These are phyloP conservation scores for Cutaneotrichosporon daszewskae DNA, from an alignment of 1,284 basidiomycete species.

Conservation along the genomic window DNA sequence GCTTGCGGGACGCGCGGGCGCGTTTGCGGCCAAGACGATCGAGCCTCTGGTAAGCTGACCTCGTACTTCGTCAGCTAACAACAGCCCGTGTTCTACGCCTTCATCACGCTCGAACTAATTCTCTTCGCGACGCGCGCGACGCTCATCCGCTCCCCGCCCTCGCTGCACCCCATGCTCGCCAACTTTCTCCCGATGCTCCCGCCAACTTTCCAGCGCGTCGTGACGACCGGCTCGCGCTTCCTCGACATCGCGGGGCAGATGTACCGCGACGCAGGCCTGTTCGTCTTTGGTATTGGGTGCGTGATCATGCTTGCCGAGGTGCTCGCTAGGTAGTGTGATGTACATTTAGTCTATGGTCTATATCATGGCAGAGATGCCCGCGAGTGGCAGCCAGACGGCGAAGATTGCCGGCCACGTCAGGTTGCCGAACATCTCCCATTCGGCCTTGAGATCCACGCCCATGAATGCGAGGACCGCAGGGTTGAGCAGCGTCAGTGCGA, in stretches of 20 bases:
- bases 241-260: constrained; percentile 35
- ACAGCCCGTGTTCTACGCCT: constrained; percentile 49
- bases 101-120: constrained; percentile 42
- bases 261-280: constrained; percentile 42
- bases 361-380: constrained; percentile 22
- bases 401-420: constrained; percentile 36
- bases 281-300: constrained; percentile 40
- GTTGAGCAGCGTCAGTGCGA: constrained; percentile 1
- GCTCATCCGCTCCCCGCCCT: constrained; percentile 38
- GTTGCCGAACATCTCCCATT: constrained; percentile 43
- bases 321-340: constrained; percentile 4
- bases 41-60: constrained; percentile 17
- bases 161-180: constrained; percentile 39
- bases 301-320: constrained; percentile 26
- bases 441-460: constrained; percentile 19
- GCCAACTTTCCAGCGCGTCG: constrained; percentile 28
- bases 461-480: constrained; percentile 1
- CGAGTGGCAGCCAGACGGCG: constrained; percentile 35
- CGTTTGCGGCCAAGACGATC: constrained; percentile 2
- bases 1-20: constrained; percentile 5
- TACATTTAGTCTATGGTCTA: constrained; percentile 1
- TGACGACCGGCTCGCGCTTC: constrained; percentile 40
- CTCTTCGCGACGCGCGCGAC: constrained; percentile 44
- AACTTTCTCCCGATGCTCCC: constrained; percentile 47
- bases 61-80: constrained; percentile 2